Evolutionary conservation across 495 filamentous ascomycete species (phyloP).

Genomic region (Aeminium ludgeri): DNA sequence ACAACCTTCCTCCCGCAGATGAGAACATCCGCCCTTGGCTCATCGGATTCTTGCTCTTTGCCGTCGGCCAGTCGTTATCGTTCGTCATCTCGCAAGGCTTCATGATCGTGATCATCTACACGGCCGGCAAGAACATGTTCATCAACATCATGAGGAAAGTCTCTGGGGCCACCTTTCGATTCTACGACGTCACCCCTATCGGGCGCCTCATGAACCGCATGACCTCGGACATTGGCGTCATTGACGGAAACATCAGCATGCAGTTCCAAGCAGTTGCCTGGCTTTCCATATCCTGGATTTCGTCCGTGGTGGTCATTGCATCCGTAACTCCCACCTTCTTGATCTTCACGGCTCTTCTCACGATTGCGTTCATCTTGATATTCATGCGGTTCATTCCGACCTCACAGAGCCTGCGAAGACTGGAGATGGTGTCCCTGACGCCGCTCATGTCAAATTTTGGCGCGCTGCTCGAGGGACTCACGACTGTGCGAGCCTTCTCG

Average conservation of each 20-base stretch:
- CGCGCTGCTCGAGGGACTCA: slow-evolving; percentile 58
- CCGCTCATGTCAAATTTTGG: slow-evolving; percentile 78
- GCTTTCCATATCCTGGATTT: slow-evolving; percentile 47
- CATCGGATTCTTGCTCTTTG: slow-evolving; percentile 43
- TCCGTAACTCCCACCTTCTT: slow-evolving; percentile 58
- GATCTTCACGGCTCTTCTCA: slow-evolving; percentile 47
- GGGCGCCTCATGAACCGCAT: slow-evolving; percentile 76
- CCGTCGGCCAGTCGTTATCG: slow-evolving; percentile 37
- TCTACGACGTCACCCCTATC: slow-evolving; percentile 72
- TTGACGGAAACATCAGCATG: slow-evolving; percentile 60
- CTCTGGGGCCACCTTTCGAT: slow-evolving; percentile 64
- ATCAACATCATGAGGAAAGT: slow-evolving; percentile 48
- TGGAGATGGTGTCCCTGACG: slow-evolving; percentile 71
- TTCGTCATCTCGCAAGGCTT: slow-evolving; percentile 38
- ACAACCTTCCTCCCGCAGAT: slow-evolving; percentile 45
- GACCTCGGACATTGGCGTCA: slow-evolving; percentile 66
- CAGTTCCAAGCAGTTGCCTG: slow-evolving; percentile 51
- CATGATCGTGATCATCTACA: slow-evolving; percentile 55
- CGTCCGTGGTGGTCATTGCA: slow-evolving; percentile 56
- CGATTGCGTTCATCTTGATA: slow-evolving; percentile 43
- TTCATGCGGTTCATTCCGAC: slow-evolving; percentile 63
- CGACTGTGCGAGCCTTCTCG: slow-evolving; percentile 61
- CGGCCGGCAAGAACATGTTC: slow-evolving; percentile 57
- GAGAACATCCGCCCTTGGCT: slow-evolving; percentile 60
- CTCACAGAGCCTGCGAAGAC: slow-evolving; percentile 60